These are phyloP conservation scores for Auricularia sp. DNA, from an alignment of 768 basidiomycete genomes.

Conservation along the genomic window DNA sequence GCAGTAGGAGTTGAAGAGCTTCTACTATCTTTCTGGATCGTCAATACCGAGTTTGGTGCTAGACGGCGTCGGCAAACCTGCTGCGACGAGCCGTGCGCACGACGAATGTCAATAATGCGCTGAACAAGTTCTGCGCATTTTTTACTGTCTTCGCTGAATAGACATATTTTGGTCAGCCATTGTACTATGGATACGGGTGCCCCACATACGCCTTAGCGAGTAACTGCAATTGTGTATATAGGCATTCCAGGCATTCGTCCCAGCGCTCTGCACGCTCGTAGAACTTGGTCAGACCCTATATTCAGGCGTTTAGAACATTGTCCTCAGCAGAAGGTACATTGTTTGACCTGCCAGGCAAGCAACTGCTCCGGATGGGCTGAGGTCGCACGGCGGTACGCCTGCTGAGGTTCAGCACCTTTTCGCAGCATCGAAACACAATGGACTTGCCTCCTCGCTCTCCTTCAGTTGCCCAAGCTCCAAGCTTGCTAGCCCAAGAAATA, in stretches of 20 bases:
- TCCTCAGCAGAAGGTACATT: neutral
- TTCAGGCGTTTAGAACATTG: conserved; percentile 4
- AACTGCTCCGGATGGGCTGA: conserved; percentile 53
- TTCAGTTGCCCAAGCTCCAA: conserved; percentile 62
- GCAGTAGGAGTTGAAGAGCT: conserved; percentile 60
- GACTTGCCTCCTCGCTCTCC: conserved; percentile 77
- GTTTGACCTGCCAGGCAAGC: conserved; percentile 75
- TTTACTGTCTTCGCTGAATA: conserved; percentile 51
- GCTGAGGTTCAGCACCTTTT: neutral
- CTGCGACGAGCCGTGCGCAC: conserved; percentile 46
- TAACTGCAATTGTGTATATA: conserved; percentile 48
- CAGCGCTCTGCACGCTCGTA: conserved; percentile 57
- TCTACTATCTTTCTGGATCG: conserved; percentile 55
- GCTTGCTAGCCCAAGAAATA: conserved; percentile 74
- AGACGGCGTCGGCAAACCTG: conserved; percentile 34
- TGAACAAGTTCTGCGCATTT: conserved; percentile 80
- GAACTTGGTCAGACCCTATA: conserved; percentile 59
- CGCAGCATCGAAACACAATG: neutral
- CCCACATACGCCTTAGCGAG: conserved; percentile 46
- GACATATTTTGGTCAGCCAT: conserved; percentile 1
- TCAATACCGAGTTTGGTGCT: neutral
- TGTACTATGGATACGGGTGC: neutral
- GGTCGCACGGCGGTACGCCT: conserved; percentile 71
- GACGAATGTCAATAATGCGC: conserved; percentile 55
- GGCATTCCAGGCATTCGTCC: conserved; percentile 43